Conservation (phyloP, 2,329 filamentous ascomycete species). For the Calycina marina region DNA sequence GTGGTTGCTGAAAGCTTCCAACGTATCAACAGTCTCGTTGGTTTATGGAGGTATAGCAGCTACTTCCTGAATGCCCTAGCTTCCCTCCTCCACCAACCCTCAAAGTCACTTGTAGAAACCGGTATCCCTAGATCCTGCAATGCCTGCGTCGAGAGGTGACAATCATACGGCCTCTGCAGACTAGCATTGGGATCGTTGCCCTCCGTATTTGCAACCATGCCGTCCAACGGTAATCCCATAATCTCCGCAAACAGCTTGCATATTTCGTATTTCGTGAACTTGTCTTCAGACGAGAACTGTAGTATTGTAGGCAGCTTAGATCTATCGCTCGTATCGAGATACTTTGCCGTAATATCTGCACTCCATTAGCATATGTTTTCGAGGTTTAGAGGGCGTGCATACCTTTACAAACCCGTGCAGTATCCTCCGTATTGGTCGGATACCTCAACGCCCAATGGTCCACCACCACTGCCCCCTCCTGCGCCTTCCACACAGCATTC, state of each 20-base stretch:
- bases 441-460: conserved; percentile 77
- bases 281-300: conserved; percentile 78
- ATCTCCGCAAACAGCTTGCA: conserved; percentile 66
- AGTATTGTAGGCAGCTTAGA: conserved; percentile 51
- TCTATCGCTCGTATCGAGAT: conserved; percentile 36
- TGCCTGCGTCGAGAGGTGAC: conserved; percentile 65
- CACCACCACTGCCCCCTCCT: conserved; percentile 57
- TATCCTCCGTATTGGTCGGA: conserved; percentile 80
- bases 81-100: conserved; percentile 64
- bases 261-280: conserved; percentile 82
- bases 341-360: conserved; percentile 55
- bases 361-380: conserved; percentile 3
- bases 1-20: no score
- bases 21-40: no score
- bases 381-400: conserved; percentile 17
- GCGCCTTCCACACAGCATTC: conserved; percentile 60
- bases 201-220: conserved; percentile 54
- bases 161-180: conserved; percentile 75
- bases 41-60: conserved; percentile 1
- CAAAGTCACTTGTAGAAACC: conserved; percentile 60
- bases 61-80: conserved; percentile 36
- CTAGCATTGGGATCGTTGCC: conserved; percentile 57
- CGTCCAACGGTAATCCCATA: conserved; percentile 55
- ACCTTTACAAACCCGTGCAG: conserved; percentile 62
- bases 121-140: conserved; percentile 62